Evolutionary conservation across 2,329 filamentous ascomycete genomes (phyloP), one percentile per base, ranked within the genome.

Genomic region (Fusarium newnesense): DNA sequence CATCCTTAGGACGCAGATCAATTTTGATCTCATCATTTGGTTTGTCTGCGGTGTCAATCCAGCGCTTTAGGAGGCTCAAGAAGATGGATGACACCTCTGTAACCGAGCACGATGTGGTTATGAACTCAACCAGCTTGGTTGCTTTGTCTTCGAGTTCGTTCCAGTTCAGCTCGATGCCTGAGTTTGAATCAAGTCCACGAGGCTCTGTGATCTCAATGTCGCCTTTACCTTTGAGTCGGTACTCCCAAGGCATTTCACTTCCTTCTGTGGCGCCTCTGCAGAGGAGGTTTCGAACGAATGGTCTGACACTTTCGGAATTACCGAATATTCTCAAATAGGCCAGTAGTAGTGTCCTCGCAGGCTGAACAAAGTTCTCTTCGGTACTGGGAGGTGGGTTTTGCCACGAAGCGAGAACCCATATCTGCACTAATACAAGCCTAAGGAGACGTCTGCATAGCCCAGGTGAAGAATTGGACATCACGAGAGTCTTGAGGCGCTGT

Each of bases 381-480:
- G 81, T 76, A 4, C 77, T 69, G 1, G 79, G 57, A 12, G 80
- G 75, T 9, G 82, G 73, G 12, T 79, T 79, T 2, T 81, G 75
- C 85, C 89, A 90, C 9, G 87, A 88, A 2, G 88, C 83, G 21
- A 94, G 77, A 3, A 86, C 84, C 92, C 92, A 94, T 0, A 94
- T 81, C 4, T 91, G 87, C 9, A 90, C 80, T 6, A 92, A 74
- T 5, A 93, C 77, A 2, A 89, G 89, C 6, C 84, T 82, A 5
- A 93, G 80, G 2, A 94, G 82, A 57, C 92, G 85, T 70, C 87
- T 90, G 49, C 90, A 88, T 15, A 94, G 81, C 0, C 90, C 90
- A 1, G 91, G 89, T 62, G 93, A 91, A 0, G 91, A 91, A 75
- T 92, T 92, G 1, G 90, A 91, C 26, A 88, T 83, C 3, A 91